Conservation (phyloP, 2,329 filamentous ascomycete species). For the Penicillium capsulatum region DNA sequence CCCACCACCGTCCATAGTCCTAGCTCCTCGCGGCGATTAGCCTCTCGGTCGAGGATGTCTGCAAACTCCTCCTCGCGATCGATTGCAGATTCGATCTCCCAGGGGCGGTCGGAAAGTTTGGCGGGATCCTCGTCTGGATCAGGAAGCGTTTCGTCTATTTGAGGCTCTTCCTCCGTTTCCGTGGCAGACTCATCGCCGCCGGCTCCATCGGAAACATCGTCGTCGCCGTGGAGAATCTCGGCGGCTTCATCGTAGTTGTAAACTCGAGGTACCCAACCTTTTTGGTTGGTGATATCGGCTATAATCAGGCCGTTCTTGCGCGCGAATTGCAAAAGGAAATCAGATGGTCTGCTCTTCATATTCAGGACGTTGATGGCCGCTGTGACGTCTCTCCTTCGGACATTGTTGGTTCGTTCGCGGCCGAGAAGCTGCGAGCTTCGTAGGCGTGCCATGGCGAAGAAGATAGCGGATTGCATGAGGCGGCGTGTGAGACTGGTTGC, state of each 20-base stretch:
- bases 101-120: neutral
- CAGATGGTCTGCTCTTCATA: constrained; percentile 44
- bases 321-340: constrained; percentile 52
- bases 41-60: constrained; percentile 47
- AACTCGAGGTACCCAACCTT: neutral
- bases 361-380: constrained; percentile 54
- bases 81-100: constrained; percentile 15
- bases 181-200: constrained; percentile 12
- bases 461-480: constrained; percentile 65
- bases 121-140: neutral
- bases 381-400: constrained; percentile 50
- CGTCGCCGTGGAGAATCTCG: constrained; percentile 9
- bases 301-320: constrained; percentile 53
- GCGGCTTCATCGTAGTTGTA: constrained; percentile 36
- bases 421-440: constrained; percentile 45
- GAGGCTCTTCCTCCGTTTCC: constrained; percentile 8
- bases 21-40: constrained; percentile 44
- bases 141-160: neutral
- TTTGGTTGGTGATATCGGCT: constrained; percentile 34
- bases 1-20: constrained; percentile 44
- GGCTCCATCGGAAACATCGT: constrained; percentile 18
- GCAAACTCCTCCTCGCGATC: constrained; percentile 43
- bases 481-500: constrained; percentile 64
- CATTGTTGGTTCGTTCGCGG: constrained; percentile 29
- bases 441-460: constrained; percentile 66